Evolutionary conservation across 768 basidiomycete genomes (phyloP), one percentile per base, ranked within the genome.

Genomic region (Auricularia auricula-judae): DNA sequence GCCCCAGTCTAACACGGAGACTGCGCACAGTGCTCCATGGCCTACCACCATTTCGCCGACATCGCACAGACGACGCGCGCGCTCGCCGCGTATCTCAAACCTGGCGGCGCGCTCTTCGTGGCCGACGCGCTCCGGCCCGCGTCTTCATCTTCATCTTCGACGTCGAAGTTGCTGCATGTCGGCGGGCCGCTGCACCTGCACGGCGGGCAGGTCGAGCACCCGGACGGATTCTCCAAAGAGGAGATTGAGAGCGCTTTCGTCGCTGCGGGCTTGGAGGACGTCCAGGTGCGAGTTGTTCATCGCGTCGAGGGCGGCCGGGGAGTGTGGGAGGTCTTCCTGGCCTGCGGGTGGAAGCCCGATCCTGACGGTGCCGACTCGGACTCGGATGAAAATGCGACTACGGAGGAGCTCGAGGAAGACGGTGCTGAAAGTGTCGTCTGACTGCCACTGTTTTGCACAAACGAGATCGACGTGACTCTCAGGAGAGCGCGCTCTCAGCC

Each of bases 21-120:
- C 29, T 29, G 29, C 21, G 43, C 64, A 3, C 66, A 90, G 88
- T 90, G 88, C 68, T 76, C 80, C 8, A 74, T 77, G 34, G 77
- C 87, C 1, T 88, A 86, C 69, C 87, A 88, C 67, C 87, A 88
- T 70, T 78, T 88, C 63, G 63, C 73, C 4, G 79, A 80, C 34
- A 79, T 84, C 67, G 73, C 76, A 7, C 72, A 74, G 11, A 80
- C 80, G 35, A 89, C 88, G 5, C 74, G 74, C 16, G 73, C 74
- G 2, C 78, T 91, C n/a, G 77, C 74, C 2, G 74, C 73, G 51
- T 84, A 84, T 70, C 76, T 91, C 67, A 87, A 84, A 65, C 84
- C 85, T 0, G 80, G 82, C 1, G 89, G 86, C 0, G 72, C 74
- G 35, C 75, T 91, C 0, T 74, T 89, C 53, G 81, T 90, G 16